Base-by-base conservation (phyloP, 768 basidiomycete species). In the Cyclocybe aegerita region DNA sequence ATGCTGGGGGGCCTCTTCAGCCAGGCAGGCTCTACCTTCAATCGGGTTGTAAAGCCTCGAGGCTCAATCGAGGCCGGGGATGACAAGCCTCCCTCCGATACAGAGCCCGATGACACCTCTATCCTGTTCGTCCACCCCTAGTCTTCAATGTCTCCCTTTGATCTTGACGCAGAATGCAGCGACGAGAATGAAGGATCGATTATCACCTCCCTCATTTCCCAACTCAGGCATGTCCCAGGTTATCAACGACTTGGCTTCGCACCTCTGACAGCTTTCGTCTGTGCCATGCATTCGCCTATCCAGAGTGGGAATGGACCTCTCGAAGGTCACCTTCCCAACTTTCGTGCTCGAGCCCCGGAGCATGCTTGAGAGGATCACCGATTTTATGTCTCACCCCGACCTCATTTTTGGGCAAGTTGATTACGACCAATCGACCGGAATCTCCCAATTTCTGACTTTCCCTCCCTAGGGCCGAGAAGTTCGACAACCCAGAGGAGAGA, bases 351-450 rank as follows among this genome's bases (percentile, higher is more conserved):
- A 99, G 71, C 97, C 97, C 4, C 77, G 97, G 63, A 93, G 91
- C 60, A 93, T 98, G 89, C 82, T 98, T 42, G 97, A 99, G 74
- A 85, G 97, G 58, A 96, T 99, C 61, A 98, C 97, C 32, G 96
- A 99, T 75, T 99, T 99, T 71, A 95, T 98, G 88, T 88, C 93
- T 49, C 97, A 98, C 70, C 94, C 97, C 30, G 95, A 99, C 73
- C 86, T 98, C 65, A 82, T 98, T 61, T 96, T 96, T 71, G 91
- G 92, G 93, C 84, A 69, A 70, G 89, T 76, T 15, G 4, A 35
- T 37, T 23, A 5, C 23, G 4, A 5, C 17, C 33, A 43, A 33
- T 32, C 32, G 15, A 12, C 15, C n/a, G 16, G 15, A 33, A 31
- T 49, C 40, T 42, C 39, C 56, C 54, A 38, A 43, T 17, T 32